Percentiles rank a stretch among this genome's conserved stretches.
These are phyloP conservation scores for Penicillium ochrochloron DNA, from an alignment of 495 filamentous ascomycete species.

Conservation along the genomic window DNA sequence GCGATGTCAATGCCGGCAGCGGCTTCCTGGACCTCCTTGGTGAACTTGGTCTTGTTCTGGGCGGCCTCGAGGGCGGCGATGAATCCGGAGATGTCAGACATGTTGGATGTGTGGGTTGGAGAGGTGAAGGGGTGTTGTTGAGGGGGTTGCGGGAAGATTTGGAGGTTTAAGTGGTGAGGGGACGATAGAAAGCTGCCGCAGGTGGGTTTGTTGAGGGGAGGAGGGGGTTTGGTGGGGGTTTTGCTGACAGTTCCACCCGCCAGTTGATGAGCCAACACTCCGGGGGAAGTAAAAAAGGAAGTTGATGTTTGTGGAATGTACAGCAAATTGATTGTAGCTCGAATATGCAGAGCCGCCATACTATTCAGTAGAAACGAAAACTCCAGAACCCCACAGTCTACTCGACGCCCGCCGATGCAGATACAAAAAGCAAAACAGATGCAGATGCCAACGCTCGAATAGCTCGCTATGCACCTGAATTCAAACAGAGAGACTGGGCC, in stretches of 20 bases:
- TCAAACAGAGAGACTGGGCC: conserved; percentile 2
- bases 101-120: conserved; percentile 24
- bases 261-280: conserved; percentile 22
- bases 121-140: not conserved
- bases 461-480: conserved; percentile 31
- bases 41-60: conserved; percentile 40
- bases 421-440: not conserved
- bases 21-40: conserved; percentile 37
- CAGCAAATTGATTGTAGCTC: not conserved
- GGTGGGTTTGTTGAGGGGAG: conserved; percentile 24
- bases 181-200: not conserved
- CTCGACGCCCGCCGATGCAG: conserved; percentile 5
- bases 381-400: not conserved
- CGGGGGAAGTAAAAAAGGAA: not conserved
- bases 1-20: conserved; percentile 35
- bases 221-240: conserved; percentile 29
- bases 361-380: not conserved
- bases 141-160: conserved; percentile 14
- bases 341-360: not conserved
- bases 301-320: not conserved
- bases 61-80: conserved; percentile 38
- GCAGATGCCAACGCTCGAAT: conserved; percentile 15
- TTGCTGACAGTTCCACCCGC: conserved; percentile 29
- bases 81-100: conserved; percentile 41
- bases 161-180: conserved; percentile 7